Evolutionary conservation across 2,329 filamentous ascomycete species (phyloP).

Genomic region (Aspergillus fumigatiaffinis): DNA sequence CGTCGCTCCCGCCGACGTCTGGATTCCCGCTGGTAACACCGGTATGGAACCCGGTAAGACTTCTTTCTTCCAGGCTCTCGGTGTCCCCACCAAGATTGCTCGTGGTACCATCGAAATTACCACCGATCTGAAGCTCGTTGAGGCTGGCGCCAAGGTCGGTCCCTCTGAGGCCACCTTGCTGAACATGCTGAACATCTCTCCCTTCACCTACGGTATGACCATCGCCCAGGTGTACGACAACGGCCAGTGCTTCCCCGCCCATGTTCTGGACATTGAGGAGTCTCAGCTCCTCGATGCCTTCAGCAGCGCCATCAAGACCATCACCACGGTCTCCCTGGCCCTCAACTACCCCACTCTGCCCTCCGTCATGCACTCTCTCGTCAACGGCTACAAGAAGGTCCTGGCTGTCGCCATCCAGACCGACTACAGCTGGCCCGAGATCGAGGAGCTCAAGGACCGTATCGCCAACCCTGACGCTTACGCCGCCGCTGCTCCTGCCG

Average conservation of each 20-base stretch:
- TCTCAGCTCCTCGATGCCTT: conserved; percentile 86
- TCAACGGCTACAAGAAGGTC: conserved; percentile 99
- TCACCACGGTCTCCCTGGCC: conserved; percentile 87
- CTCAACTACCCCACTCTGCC: conserved; percentile 93
- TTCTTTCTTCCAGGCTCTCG: conserved; percentile 99
- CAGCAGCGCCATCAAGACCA: conserved; percentile 74
- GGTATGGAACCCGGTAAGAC: conserved; percentile 99
- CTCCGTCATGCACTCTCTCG: conserved; percentile 90
- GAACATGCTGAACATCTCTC: conserved; percentile 99
- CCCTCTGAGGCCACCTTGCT: conserved; percentile 97
- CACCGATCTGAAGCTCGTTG: conserved; percentile 93
- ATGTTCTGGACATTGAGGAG: conserved; percentile 90
- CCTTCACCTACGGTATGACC: conserved; percentile 99
- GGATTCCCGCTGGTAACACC: conserved; percentile 95
- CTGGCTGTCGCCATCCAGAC: conserved; percentile 79
- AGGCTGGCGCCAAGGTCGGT: conserved; percentile 90
- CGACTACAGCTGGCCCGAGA: conserved; percentile 90
- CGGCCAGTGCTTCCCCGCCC: conserved; percentile 83
- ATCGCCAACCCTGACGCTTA: conserved; percentile 99
- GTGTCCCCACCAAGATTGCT: conserved; percentile 99
- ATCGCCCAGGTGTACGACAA: conserved; percentile 96
- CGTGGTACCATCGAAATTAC: conserved; percentile 99
- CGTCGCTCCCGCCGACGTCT: conserved; percentile 89
- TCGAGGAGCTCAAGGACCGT: conserved; percentile 97
- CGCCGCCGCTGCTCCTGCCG: conserved; percentile 73